phyloP scores from a whole-genome alignment of 805 yeast genomes.

The Zygoascus biomembranicola region DNA sequence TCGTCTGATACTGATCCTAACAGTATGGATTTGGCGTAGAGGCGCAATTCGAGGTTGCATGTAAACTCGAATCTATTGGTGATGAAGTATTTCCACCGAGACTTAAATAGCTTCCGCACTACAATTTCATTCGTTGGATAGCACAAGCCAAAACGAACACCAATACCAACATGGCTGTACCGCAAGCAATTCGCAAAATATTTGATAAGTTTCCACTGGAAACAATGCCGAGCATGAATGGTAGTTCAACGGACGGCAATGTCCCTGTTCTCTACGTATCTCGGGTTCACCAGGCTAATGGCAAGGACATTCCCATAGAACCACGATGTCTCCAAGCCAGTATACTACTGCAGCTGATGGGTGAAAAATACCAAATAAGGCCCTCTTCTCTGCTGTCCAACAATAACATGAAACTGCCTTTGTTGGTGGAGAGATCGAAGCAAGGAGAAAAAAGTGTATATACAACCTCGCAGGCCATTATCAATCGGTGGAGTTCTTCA shows the following conservation, averaged over 20 bases:
- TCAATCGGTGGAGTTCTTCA: constrained; percentile 1
- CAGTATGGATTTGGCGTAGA: not conserved
- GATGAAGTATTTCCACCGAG: not conserved
- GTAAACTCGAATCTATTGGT: not conserved
- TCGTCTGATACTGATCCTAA: not conserved
- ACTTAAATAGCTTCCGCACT: not conserved
- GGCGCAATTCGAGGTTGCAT: not conserved
- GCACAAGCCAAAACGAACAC: not conserved
- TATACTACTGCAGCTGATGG: constrained; percentile 12
- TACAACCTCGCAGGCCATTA: constrained; percentile 3
- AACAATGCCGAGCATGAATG: constrained; percentile 5
- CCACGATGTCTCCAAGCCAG: constrained; percentile 23
- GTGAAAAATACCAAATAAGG: not conserved
- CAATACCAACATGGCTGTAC: constrained; percentile 17
- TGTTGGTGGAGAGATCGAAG: constrained; percentile 2
- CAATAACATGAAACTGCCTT: not conserved
- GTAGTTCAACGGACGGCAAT: not conserved
- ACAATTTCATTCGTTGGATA: not conserved
- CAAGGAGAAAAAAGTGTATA: constrained; percentile 1
- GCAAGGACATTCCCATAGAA: constrained; percentile 19
- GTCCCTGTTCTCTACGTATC: not conserved
- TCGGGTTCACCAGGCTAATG: not conserved
- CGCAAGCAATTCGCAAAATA: constrained; percentile 21
- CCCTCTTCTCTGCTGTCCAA: not conserved
- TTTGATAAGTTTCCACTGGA: constrained; percentile 28